Base-by-base conservation (phyloP, 805 yeast species). In the Saccharomycodes ludwigii region DNA sequence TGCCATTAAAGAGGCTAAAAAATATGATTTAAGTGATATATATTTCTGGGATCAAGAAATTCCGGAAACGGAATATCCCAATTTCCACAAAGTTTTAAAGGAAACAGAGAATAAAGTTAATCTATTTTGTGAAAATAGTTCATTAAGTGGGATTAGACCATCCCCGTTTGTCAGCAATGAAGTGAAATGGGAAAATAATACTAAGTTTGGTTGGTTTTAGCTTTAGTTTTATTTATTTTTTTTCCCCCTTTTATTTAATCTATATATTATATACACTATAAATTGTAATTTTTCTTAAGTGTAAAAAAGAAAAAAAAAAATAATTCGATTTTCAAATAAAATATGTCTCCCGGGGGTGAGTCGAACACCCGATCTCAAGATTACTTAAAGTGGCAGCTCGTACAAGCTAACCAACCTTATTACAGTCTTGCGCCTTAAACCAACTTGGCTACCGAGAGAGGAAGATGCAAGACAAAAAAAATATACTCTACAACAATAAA, bases 191-290 rank as follows among this genome's bases (percentile, higher is more conserved):
- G 61, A 49, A 15, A 48, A 56, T 35, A 63, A 64, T 33, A 58
- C 66, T 10, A 65, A 65, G 40, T 67, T 63, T 48, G 58, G 66
- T 27, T 67, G 73, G 73, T 67, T 66, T 41, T 67, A 36, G 35
- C 13, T 18, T 15, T n/a, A n/a, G n/a, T 12, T 16, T 21, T 22
- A 14, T 23, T 23, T 30, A 17, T 53, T 56, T 16, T n/a, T n/a
- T n/a, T n/a, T n/a, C n/a, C n/a, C n/a, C n/a, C n/a, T n/a, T n/a
- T n/a, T n/a, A n/a, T n/a, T n/a, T n/a, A n/a, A n/a, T n/a, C n/a
- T n/a, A n/a, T n/a, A n/a, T n/a, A n/a, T n/a, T n/a, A n/a, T n/a
- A n/a, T n/a, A n/a, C n/a, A n/a, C n/a, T n/a, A n/a, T n/a, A n/a
- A n/a, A n/a, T n/a, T n/a, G n/a, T n/a, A n/a, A n/a, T n/a, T n/a